Percentiles rank a stretch among this genome's conserved stretches.
These are phyloP conservation scores for Vitis cinerea DNA, from an alignment of 164 flowering plant genomes.

Conservation along the genomic window DNA sequence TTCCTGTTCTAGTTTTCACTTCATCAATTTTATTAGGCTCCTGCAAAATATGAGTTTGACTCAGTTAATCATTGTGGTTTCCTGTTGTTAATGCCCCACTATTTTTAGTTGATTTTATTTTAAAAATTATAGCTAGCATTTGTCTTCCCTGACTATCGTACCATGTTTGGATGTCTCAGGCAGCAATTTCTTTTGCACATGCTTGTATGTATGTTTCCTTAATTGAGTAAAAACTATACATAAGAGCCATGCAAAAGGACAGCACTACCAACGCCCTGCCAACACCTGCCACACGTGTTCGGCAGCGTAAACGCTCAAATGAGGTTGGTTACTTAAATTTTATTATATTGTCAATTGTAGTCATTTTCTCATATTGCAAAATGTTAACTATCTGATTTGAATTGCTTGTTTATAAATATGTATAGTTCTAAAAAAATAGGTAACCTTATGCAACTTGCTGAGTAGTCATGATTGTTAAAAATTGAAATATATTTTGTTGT, in stretches of 20 bases:
- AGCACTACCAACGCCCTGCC: constrained; percentile 27
- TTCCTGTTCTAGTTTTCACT: no score
- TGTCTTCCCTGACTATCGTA: background rate
- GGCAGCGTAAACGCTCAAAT: constrained; percentile 67
- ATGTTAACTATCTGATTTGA: background rate
- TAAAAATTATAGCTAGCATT: no score
- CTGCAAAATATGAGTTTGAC: no score
- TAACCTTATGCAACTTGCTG: no score
- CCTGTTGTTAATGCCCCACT: background rate
- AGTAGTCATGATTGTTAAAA: background rate
- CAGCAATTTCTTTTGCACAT: background rate
- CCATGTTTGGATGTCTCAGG: constrained; percentile 6
- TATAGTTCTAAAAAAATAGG: background rate
- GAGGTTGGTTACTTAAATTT: constrained; percentile 48
- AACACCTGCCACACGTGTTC: constrained; percentile 45
- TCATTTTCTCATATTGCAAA: background rate
- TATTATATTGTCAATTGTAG: constrained; percentile 4
- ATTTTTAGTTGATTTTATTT: background rate
- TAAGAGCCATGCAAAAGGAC: constrained; percentile 47
- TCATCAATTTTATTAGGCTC: no score
- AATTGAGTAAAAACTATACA: background rate
- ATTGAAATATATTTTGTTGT: background rate
- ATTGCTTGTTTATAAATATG: background rate
- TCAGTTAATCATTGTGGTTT: background rate
- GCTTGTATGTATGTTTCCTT: background rate